A percentile compares a stretch with the other conserved stretches of the same genome.
phyloP scores from a whole-genome alignment of 108 stramenopile genomes.

The Fragilariopsis cylindrus region DNA sequence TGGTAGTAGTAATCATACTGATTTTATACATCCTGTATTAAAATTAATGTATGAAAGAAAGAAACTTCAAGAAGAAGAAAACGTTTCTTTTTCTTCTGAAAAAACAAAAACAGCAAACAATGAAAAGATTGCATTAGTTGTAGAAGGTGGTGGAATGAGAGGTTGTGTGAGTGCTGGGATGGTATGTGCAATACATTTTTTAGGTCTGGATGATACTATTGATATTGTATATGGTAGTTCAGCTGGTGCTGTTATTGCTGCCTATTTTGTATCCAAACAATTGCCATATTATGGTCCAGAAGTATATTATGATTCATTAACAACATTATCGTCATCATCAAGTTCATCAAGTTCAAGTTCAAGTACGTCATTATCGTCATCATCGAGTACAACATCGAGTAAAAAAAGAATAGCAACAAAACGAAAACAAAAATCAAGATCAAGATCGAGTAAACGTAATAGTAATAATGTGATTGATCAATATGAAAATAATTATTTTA shows the following conservation, averaged over 20 bases:
- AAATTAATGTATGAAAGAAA: slow-evolving; percentile 67
- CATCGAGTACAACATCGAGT: neutral
- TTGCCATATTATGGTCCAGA: slow-evolving; percentile 92
- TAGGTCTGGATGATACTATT: slow-evolving; percentile 82
- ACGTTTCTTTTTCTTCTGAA: neutral
- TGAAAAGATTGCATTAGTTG: slow-evolving; percentile 81
- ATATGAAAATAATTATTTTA: slow-evolving; percentile 52
- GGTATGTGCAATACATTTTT: slow-evolving; percentile 82
- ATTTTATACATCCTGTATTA: slow-evolving; percentile 73
- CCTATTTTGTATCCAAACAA: slow-evolving; percentile 87
- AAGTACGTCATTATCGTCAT: no score
- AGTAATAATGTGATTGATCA: neutral
- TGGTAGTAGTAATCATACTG: slow-evolving; percentile 54
- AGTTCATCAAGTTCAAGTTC: neutral
- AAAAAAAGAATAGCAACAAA: neutral
- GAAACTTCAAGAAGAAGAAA: slow-evolving; percentile 26
- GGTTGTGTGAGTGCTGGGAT: slow-evolving; percentile 95
- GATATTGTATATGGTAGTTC: slow-evolving; percentile 94
- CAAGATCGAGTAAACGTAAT: neutral
- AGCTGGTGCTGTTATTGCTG: slow-evolving; percentile 87
- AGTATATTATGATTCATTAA: slow-evolving; percentile 91
- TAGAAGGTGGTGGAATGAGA: slow-evolving; percentile 97
- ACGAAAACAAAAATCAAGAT: neutral
- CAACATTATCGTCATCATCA: slow-evolving; percentile 59
- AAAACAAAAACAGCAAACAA: no score